Evolutionary conservation across 441 rosid genomes (phyloP).

Genomic region (Mallotus repandus): DNA sequence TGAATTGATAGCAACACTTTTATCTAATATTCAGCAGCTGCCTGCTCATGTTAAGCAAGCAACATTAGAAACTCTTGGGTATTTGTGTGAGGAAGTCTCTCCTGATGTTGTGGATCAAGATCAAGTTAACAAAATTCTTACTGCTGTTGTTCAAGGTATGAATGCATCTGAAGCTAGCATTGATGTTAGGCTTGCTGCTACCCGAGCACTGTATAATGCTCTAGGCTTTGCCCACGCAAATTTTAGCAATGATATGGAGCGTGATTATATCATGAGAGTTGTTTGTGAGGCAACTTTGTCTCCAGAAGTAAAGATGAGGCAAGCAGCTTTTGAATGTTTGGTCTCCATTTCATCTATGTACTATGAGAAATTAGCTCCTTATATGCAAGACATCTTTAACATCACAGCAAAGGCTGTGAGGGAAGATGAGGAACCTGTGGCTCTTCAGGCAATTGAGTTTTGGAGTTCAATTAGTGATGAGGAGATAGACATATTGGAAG

Average conservation of each 20-base stretch:
- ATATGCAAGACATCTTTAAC: slow-evolving; percentile 45
- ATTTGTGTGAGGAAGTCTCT: slow-evolving; percentile 60
- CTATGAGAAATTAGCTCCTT: slow-evolving; percentile 47
- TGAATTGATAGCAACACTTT: slow-evolving; percentile 43
- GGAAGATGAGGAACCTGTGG: slow-evolving; percentile 53
- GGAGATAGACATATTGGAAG: slow-evolving; percentile 78
- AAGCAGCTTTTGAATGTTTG: slow-evolving; percentile 57
- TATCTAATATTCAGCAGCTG: slow-evolving; percentile 43
- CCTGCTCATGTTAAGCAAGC: slow-evolving; percentile 53
- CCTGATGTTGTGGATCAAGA: slow-evolving; percentile 53
- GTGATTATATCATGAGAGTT: slow-evolving; percentile 58
- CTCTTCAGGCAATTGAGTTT: slow-evolving; percentile 58
- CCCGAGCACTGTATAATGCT: slow-evolving; percentile 48
- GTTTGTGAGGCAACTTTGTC: slow-evolving; percentile 50
- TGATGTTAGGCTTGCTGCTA: slow-evolving; percentile 56
- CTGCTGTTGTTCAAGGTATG: slow-evolving; percentile 63
- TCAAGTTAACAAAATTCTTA: slow-evolving; percentile 52
- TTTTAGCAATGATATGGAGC: slow-evolving; percentile 53
- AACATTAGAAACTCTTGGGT: slow-evolving; percentile 56
- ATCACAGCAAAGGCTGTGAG: slow-evolving; percentile 52
- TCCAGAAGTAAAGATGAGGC: slow-evolving; percentile 44
- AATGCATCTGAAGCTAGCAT: slow-evolving; percentile 42
- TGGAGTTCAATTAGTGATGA: slow-evolving; percentile 69
- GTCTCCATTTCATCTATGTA: slow-evolving; percentile 56
- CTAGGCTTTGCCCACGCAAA: slow-evolving; percentile 58